A percentile compares a stretch with the other conserved stretches of the same genome.
These are phyloP conservation scores for Ceratocystis smalleyi DNA, from an alignment of 2,329 filamentous ascomycete genomes.

Conservation along the genomic window DNA sequence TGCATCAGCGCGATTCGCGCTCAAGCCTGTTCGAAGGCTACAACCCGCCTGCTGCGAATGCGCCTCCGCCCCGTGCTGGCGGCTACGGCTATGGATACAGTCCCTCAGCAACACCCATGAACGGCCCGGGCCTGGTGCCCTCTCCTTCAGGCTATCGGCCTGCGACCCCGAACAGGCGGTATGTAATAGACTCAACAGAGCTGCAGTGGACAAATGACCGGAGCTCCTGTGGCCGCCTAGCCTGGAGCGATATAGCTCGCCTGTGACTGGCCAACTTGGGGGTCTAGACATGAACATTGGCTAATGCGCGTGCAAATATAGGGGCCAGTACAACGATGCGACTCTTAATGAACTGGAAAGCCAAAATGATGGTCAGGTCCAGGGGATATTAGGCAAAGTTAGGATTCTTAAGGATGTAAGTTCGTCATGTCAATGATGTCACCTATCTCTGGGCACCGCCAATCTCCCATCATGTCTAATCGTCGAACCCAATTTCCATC, in stretches of 20 bases:
- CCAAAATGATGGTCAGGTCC: slow-evolving; percentile 82
- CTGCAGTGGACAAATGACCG: too few species aligned
- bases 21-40: slow-evolving; percentile 65
- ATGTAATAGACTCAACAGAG: slow-evolving; percentile 19
- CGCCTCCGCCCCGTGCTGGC: slow-evolving; percentile 26
- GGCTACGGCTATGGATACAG: slow-evolving; percentile 35
- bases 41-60: slow-evolving; percentile 31
- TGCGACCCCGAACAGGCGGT: slow-evolving; percentile 59
- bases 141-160: slow-evolving; percentile 36
- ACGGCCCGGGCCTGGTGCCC: slow-evolving; percentile 3
- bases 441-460: too few species aligned
- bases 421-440: slow-evolving; percentile 19
- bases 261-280: too few species aligned
- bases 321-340: slow-evolving; percentile 82
- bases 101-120: slow-evolving; percentile 17
- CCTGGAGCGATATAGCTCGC: too few species aligned
- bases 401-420: slow-evolving; percentile 74
- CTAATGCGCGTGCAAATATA: slow-evolving; percentile 23
- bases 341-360: slow-evolving; percentile 87
- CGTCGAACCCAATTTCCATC: too few species aligned
- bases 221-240: too few species aligned
- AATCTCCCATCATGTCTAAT: too few species aligned
- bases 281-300: neutral
- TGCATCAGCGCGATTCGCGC: slow-evolving; percentile 59
- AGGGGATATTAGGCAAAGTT: slow-evolving; percentile 83